Evolutionary conservation across 2,329 filamentous ascomycete genomes (phyloP), one percentile per base, ranked within the genome.

Genomic region (Fusarium incarnatum): DNA sequence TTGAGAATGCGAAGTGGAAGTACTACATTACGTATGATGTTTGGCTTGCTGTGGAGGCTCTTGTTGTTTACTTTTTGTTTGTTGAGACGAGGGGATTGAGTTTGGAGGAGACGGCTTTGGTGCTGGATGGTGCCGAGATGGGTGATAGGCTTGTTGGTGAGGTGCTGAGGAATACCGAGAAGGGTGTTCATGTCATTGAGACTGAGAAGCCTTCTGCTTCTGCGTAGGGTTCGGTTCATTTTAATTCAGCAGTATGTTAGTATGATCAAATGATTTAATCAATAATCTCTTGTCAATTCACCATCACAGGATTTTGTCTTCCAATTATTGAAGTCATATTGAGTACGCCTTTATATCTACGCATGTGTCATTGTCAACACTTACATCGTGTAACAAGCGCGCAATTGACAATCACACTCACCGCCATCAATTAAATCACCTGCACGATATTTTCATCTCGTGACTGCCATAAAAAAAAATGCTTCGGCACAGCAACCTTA

Each of bases 91-190:
- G 28, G 1, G 60, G 60, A 5, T 23, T 64, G 11, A 64, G 49
- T 11, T 30, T 64, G 9, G 60, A 64, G 30, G 59, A 64, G 44
- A 64, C 59, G 2, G 60, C 60, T 2, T 20, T 64, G 18, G 59
- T 64, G 1, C 44, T 64, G 3, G 60, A 64, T 90, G 70, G 91
- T 11, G 25, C 50, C 3, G 60, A 64, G 48, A 42, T 56, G 13
- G 48, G 60, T 8, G 42, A 63, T 16, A 64, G 12, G 5, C 60
- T 64, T 6, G 58, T 64, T 6, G 60, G 60, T 20, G 58, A 64
- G 23, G 60, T 64, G 6, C 34, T 64, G 1, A 47, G 22, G 15
- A 64, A 64, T 9, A 64, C 60, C 0, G 60, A 63, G 11, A 64
- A 64, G 20, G 56, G 34, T 13, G 42, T 56, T 5, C 58, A 64